Percentiles rank a stretch among this genome's conserved stretches.
phyloP scores from a whole-genome alignment of 176 grass and related monocot species.

The Luzula sylvatica region DNA sequence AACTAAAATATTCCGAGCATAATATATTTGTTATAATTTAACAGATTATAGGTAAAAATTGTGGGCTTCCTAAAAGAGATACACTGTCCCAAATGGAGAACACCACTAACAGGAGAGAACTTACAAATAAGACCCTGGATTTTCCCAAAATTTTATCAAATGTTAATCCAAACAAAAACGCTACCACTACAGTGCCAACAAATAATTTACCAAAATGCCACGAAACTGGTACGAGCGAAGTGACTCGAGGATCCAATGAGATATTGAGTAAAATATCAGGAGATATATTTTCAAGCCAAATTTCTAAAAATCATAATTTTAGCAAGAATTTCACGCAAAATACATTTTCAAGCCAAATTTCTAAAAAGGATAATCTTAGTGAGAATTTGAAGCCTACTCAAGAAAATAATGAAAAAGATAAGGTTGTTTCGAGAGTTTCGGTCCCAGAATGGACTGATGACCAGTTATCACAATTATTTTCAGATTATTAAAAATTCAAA shows the following conservation, averaged over 20 bases:
- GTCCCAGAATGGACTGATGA: conserved; percentile 22
- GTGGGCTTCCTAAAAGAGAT: neutral
- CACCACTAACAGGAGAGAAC: neutral
- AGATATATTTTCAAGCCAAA: conserved; percentile 1
- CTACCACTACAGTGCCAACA: neutral
- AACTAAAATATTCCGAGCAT: no score
- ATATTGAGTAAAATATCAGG: conserved; percentile 8
- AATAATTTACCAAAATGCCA: neutral
- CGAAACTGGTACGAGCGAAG: neutral
- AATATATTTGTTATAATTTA: neutral
- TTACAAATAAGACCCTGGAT: neutral
- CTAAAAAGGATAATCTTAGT: neutral
- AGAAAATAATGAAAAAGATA: conserved; percentile 12
- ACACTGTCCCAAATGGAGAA: neutral
- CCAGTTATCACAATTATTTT: conserved; percentile 19
- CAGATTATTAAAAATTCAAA: conserved; percentile 13
- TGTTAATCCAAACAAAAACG: conserved; percentile 3
- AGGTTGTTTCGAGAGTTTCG: neutral
- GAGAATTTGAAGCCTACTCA: neutral
- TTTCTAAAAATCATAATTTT: neutral
- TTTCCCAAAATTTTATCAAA: conserved; percentile 5
- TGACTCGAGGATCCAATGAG: neutral
- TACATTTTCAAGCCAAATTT: neutral
- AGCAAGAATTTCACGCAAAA: neutral
- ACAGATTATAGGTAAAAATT: conserved; percentile 23